These are phyloP conservation scores for Entophlyctis helioformis DNA, from an alignment of 192 early-diverging fungal species.

Conservation along the genomic window DNA sequence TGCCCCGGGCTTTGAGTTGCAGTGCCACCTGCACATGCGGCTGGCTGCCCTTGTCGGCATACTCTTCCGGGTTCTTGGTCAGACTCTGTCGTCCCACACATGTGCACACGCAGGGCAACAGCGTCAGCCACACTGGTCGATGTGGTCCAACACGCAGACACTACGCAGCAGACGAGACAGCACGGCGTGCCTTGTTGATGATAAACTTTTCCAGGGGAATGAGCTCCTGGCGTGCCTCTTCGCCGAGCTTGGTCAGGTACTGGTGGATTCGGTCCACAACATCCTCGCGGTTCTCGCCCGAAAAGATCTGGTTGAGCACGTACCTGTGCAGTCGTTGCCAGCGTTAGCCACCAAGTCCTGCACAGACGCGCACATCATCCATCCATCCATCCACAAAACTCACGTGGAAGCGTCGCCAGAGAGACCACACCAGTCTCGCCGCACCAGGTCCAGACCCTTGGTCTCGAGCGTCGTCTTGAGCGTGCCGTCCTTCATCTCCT, in stretches of 20 bases:
- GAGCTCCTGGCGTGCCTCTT: constrained; percentile 54
- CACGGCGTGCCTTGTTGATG: constrained; percentile 78
- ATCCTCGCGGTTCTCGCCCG: constrained; percentile 56
- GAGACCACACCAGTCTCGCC: constrained; percentile 95
- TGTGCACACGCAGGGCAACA: neutral
- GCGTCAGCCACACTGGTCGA: no score
- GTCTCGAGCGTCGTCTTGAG: constrained; percentile 46
- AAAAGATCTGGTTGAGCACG: constrained; percentile 44
- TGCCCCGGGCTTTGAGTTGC: constrained; percentile 57
- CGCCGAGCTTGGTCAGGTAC: constrained; percentile 54
- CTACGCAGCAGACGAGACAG: no score
- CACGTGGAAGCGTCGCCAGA: constrained; percentile 71
- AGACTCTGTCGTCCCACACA: constrained; percentile 51
- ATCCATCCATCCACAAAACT: constrained; percentile 2
- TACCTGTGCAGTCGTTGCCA: constrained; percentile 7
- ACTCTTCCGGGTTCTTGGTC: constrained; percentile 83
- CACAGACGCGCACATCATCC: neutral
- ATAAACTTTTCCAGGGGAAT: constrained; percentile 75
- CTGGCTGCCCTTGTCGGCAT: constrained; percentile 74
- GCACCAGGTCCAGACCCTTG: constrained; percentile 91
- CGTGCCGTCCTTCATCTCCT: constrained; percentile 35
- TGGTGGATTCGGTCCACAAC: constrained; percentile 68
- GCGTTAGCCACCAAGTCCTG: neutral
- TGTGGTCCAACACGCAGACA: no score
- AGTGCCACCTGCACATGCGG: constrained; percentile 95